Percentiles rank a stretch among this genome's conserved stretches.
Conservation (phyloP, 1,284 basidiomycete species). For the Laetiporus sulphureus region DNA sequence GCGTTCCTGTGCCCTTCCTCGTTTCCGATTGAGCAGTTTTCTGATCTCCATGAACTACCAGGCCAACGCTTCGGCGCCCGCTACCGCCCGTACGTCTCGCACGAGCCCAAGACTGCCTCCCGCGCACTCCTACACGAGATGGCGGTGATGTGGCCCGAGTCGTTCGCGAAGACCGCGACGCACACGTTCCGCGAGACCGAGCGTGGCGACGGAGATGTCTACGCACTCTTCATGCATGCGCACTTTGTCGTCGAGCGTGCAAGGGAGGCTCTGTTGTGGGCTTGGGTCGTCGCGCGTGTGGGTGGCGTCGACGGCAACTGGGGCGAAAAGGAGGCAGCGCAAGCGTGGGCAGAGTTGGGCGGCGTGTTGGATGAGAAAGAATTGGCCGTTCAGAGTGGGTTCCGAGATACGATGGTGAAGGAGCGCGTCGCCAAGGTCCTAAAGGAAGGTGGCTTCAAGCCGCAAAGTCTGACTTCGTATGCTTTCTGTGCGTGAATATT, state of each 20-base stretch:
- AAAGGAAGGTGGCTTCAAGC: slow-evolving; percentile 12
- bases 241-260: slow-evolving; percentile 34
- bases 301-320: slow-evolving; percentile 26
- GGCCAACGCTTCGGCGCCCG: slow-evolving; percentile 31
- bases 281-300: slow-evolving; percentile 28
- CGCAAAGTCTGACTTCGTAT: slow-evolving; percentile 15
- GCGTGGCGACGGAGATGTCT: slow-evolving; percentile 25
- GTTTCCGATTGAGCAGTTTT: no score
- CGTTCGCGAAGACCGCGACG: slow-evolving; percentile 23
- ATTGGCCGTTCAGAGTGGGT: slow-evolving; percentile 11
- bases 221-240: slow-evolving; percentile 27
- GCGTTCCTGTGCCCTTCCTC: no score
- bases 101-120: slow-evolving; percentile 31
- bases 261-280: slow-evolving; percentile 35
- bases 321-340: slow-evolving; percentile 19
- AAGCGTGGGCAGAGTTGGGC: slow-evolving; percentile 32
- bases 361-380: slow-evolving; percentile 12
- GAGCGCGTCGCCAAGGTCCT: slow-evolving; percentile 13
- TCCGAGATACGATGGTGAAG: slow-evolving; percentile 15
- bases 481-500: slow-evolving; percentile 18
- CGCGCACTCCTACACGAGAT: slow-evolving; percentile 28
- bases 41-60: slow-evolving; percentile 3
- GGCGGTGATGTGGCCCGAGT: slow-evolving; percentile 21
- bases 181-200: slow-evolving; percentile 30
- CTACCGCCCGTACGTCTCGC: slow-evolving; percentile 31